Conservation (phyloP, 257 asterid species). For the Petunia axillaris region DNA sequence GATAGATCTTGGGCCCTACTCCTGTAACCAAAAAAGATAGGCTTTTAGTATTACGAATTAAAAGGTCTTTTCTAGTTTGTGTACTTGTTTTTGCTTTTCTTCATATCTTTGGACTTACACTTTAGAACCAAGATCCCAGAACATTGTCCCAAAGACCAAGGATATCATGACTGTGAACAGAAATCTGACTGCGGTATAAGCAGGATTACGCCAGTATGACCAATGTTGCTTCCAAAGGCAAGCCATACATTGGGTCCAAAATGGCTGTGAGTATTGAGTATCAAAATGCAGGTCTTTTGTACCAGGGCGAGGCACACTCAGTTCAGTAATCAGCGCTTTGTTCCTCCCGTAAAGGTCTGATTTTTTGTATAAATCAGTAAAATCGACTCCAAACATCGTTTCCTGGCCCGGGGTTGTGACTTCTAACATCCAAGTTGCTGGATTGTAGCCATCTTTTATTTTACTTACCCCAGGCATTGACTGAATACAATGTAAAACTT, state of each 20-base stretch:
- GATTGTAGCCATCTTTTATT: constrained; percentile 66
- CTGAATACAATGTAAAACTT: constrained; percentile 23
- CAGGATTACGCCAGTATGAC: constrained; percentile 87
- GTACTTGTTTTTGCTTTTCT: neutral
- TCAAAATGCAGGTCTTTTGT: constrained; percentile 57
- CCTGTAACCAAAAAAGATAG: neutral
- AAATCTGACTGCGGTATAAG: constrained; percentile 70
- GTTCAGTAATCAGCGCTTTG: constrained; percentile 59
- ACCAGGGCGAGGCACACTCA: constrained; percentile 65
- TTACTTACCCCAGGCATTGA: constrained; percentile 55
- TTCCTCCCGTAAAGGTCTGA: constrained; percentile 70
- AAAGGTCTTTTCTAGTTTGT: neutral
- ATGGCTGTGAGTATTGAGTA: constrained; percentile 60
- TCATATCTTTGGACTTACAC: constrained; percentile 39
- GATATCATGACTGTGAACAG: constrained; percentile 60
- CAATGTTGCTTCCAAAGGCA: constrained; percentile 85
- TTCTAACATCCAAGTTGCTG: constrained; percentile 90
- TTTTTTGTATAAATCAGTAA: constrained; percentile 53
- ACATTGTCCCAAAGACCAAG: constrained; percentile 66
- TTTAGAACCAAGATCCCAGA: constrained; percentile 69
- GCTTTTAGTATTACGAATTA: constrained; percentile 10
- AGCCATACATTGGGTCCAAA: constrained; percentile 64
- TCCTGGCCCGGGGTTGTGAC: constrained; percentile 64
- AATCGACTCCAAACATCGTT: constrained; percentile 51
- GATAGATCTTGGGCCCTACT: constrained; percentile 58